A percentile compares a stretch with the other conserved stretches of the same genome.
Evolutionary conservation across 768 basidiomycete genomes (phyloP).

Genomic region (Psilocybe cyanescens): DNA sequence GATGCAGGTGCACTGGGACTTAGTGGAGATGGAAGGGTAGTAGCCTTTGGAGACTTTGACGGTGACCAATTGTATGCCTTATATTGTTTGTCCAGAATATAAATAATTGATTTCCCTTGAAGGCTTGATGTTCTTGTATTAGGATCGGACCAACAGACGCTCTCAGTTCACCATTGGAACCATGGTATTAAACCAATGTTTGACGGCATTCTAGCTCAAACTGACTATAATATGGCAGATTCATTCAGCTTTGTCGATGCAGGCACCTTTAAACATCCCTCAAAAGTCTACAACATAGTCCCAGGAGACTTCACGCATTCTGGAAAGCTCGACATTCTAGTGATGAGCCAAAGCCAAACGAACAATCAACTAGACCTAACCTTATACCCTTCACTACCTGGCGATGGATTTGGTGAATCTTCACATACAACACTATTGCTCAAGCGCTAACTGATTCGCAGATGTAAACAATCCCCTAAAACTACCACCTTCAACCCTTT

Average conservation of each 20-base stretch:
- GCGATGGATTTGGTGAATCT: constrained; percentile 68
- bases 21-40: constrained; percentile 67
- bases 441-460: constrained; percentile 18
- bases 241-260: constrained; percentile 58
- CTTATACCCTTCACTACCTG: constrained; percentile 67
- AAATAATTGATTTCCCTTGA: constrained; percentile 7
- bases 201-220: background rate
- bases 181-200: constrained; percentile 53
- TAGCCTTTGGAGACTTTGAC: constrained; percentile 95
- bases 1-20: constrained; percentile 83
- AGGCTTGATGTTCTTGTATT: constrained; percentile 86
- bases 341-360: constrained; percentile 71
- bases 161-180: constrained; percentile 83
- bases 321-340: constrained; percentile 86
- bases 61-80: constrained; percentile 89
- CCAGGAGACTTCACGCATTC: constrained; percentile 95
- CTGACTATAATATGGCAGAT: constrained; percentile 40
- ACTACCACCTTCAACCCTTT: constrained; percentile 64
- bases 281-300: constrained; percentile 76
- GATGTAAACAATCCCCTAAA: constrained; percentile 48
- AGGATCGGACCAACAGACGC: constrained; percentile 71
- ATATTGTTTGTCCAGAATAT: background rate
- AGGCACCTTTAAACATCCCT: constrained; percentile 55
- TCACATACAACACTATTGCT: background rate
- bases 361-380: constrained; percentile 62